Evolutionary conservation across 495 filamentous ascomycete species (phyloP), one percentile per base, ranked within the genome.

Genomic region (Penicillium turbatum): DNA sequence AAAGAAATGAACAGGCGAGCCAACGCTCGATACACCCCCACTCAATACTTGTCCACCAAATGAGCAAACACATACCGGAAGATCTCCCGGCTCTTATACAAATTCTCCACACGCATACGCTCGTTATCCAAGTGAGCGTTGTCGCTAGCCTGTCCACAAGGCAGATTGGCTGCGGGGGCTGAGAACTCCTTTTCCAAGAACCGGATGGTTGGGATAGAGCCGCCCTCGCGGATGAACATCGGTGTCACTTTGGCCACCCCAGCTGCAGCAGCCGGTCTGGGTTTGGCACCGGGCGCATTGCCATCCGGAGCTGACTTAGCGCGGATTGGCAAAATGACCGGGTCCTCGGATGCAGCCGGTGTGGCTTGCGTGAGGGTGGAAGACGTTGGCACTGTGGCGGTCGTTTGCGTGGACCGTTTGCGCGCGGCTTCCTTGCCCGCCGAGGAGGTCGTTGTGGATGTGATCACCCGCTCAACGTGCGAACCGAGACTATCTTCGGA

Each of bases 121-220:
- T 98, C 93, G 66, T 97, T 97, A 61, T 95, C 89, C 70, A 98
- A 70, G 83, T 98, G 93, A 24, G 92, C 93, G 47, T 82, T 82
- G 66, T 98, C 93, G 63, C 90, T 97, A 37, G 92, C 90, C 68
- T 97, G 93, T 2, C 93, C 93, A 63, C 92, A 96, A 0, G 93
- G 95, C 36, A 98, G 65, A 69, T 97, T 92, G 0, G 93, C 93
- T 0, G 95, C 93, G 0, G 91, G 90, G 0, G 93, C 93, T 2
- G 80, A 80, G 63, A 97, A 97, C 61, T 95, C 91, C 71, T 95
- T 93, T 67, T 98, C 93, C 41, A 98, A 67, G 67, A 97, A 97
- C 9, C 93, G 75, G 52, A 96, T 96, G 0, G 88, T 85, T 1
- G 95, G 92, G 57, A 98, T 97, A 0, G 87, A 92, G 3, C 93